Evolutionary conservation across 2,329 filamentous ascomycete genomes (phyloP).

Genomic region (Juglanconis sp.): DNA sequence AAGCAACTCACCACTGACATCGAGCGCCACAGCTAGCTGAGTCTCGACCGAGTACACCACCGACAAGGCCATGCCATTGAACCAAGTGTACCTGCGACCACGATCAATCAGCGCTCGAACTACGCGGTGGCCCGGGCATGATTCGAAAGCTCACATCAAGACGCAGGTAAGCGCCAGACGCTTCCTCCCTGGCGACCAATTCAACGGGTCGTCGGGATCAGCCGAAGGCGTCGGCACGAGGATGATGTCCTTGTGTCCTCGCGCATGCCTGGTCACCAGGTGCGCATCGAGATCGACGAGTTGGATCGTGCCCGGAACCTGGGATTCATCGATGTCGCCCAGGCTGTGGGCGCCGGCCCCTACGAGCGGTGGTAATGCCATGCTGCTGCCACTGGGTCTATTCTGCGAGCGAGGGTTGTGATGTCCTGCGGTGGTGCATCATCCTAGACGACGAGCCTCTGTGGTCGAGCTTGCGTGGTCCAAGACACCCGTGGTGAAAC

Average conservation of each 20-base stretch:
- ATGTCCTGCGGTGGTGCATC: neutral
- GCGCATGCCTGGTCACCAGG: slow-evolving; percentile 26
- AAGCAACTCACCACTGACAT: slow-evolving; percentile 13
- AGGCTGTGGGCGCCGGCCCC: neutral
- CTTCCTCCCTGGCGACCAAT: slow-evolving; percentile 27
- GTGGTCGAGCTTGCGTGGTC: neutral
- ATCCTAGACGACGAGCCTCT: neutral
- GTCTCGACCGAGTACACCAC: slow-evolving; percentile 17
- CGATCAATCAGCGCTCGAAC: neutral
- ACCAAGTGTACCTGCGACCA: slow-evolving; percentile 18
- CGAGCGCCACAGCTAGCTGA: slow-evolving; percentile 14
- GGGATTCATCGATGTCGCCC: slow-evolving; percentile 22
- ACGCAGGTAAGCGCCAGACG: slow-evolving; percentile 23
- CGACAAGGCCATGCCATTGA: slow-evolving; percentile 17
- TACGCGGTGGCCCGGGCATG: too few species aligned
- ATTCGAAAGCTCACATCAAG: slow-evolving; percentile 19
- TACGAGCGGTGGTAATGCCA: too few species aligned
- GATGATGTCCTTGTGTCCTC: slow-evolving; percentile 32
- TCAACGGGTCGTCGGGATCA: slow-evolving; percentile 41
- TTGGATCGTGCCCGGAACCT: slow-evolving; percentile 30
- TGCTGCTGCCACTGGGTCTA: too few species aligned
- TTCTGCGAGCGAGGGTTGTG: neutral
- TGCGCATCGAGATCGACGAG: slow-evolving; percentile 29
- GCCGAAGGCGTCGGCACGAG: slow-evolving; percentile 37
- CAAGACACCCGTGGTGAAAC: neutral